Conservation (phyloP, 139 green algal genomes). For the Ostreobium quekettii region DNA sequence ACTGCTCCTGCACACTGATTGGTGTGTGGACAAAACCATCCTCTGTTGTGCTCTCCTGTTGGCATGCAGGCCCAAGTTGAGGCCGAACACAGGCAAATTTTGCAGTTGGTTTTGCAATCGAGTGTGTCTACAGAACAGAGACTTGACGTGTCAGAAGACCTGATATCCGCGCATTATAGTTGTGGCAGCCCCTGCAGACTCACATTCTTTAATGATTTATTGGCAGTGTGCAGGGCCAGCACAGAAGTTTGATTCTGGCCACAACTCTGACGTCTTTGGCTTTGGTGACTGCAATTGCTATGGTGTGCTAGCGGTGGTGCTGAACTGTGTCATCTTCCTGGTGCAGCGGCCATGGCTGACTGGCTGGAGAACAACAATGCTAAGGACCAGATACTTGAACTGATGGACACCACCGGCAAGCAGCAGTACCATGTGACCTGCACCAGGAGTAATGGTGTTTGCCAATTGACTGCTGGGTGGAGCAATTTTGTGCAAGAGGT, state of each 20-base stretch:
- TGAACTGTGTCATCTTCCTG: too few relatives aligned
- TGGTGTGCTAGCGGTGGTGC: too few relatives aligned
- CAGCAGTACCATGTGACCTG: conserved; percentile 11
- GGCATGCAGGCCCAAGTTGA: too few relatives aligned
- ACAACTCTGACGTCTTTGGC: neutral
- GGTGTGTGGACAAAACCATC: too few relatives aligned
- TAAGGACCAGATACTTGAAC: conserved; percentile 1
- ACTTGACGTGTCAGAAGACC: too few relatives aligned
- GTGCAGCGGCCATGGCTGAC: neutral
- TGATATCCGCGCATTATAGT: too few relatives aligned
- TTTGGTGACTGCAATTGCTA: neutral
- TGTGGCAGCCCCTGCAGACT: too few relatives aligned
- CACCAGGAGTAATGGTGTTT: neutral
- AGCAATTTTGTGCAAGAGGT: conserved; percentile 14
- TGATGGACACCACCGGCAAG: neutral
- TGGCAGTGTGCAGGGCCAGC: neutral
- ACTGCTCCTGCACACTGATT: too few relatives aligned
- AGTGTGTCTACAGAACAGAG: too few relatives aligned
- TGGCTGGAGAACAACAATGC: neutral
- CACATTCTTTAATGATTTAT: neutral
- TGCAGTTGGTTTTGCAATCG: too few relatives aligned
- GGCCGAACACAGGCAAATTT: too few relatives aligned
- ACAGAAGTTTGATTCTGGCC: neutral
- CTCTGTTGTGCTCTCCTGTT: too few relatives aligned
- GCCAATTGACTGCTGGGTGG: neutral